Conservation (phyloP, 2,329 filamentous ascomycete species). For the Pezicula neosporulosa region DNA sequence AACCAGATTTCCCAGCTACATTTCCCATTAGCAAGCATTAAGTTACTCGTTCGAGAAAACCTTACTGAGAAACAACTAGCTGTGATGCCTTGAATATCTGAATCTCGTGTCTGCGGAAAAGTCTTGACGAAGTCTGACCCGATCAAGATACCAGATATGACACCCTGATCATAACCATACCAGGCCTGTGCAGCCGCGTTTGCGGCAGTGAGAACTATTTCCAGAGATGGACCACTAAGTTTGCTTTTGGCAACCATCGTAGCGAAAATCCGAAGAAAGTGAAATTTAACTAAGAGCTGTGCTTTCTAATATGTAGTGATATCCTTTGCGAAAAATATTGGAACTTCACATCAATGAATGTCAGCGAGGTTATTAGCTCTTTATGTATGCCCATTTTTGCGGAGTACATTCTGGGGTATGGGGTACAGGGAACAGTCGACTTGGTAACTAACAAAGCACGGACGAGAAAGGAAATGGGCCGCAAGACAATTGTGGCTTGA, state of each 20-base stretch:
- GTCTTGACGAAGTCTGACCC: constrained; percentile 53
- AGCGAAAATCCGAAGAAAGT: not conserved
- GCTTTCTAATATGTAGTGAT: too few relatives aligned
- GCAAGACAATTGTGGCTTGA: not conserved
- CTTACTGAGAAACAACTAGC: constrained; percentile 41
- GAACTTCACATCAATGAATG: too few relatives aligned
- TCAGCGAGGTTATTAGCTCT: not conserved
- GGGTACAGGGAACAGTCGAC: not conserved
- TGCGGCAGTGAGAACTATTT: constrained; percentile 9
- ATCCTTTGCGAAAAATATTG: too few relatives aligned
- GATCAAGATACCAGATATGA: constrained; percentile 70
- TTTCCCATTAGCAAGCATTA: not conserved
- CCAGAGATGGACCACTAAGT: constrained; percentile 3
- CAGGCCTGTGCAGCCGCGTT: constrained; percentile 21
- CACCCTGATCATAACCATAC: constrained; percentile 57
- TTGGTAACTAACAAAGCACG: not conserved
- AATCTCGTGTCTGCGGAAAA: constrained; percentile 39
- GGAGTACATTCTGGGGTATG: constrained; percentile 1
- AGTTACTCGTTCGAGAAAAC: constrained; percentile 1
- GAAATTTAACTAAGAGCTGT: not conserved
- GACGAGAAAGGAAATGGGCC: not conserved
- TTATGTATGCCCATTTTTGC: not conserved
- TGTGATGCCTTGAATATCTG: constrained; percentile 40
- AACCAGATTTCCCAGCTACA: constrained; percentile 13
- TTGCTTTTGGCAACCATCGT: not conserved